Percentiles rank a stretch among this genome's conserved stretches.
Evolutionary conservation across 352 stramenopile species (phyloP).

Genomic region (Proteromonas lacertae): DNA sequence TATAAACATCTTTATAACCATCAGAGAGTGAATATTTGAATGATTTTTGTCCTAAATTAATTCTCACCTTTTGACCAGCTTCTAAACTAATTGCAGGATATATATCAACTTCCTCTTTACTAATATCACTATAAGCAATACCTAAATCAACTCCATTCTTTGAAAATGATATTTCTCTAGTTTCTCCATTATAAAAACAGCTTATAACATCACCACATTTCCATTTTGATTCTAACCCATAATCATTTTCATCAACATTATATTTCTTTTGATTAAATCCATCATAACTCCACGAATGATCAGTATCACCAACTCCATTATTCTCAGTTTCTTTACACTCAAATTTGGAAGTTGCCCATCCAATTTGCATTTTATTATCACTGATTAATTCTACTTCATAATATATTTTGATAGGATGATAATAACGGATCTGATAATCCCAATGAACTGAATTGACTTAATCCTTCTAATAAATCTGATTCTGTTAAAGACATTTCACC

Average conservation of each 20-base stretch:
- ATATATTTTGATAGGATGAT: slow-evolving; percentile 25
- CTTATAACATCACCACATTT: slow-evolving; percentile 54
- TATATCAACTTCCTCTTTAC: slow-evolving; percentile 5
- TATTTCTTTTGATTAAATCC: slow-evolving; percentile 52
- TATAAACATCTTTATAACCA: background rate
- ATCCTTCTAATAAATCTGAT: no score
- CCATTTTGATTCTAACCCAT: slow-evolving; percentile 12
- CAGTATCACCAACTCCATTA: slow-evolving; percentile 52
- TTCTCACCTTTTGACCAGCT: slow-evolving; percentile 29
- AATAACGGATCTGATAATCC: slow-evolving; percentile 25
- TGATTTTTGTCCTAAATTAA: slow-evolving; percentile 34
- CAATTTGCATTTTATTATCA: slow-evolving; percentile 56
- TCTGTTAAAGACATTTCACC: no score
- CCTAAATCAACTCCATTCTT: slow-evolving; percentile 35
- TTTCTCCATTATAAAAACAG: slow-evolving; percentile 37
- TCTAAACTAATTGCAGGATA: slow-evolving; percentile 25
- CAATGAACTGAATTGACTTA: slow-evolving; percentile 29
- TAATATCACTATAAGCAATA: slow-evolving; percentile 7
- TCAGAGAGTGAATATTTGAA: slow-evolving; percentile 22
- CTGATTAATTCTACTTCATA: slow-evolving; percentile 60
- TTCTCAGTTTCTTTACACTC: slow-evolving; percentile 11
- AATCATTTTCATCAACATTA: slow-evolving; percentile 17
- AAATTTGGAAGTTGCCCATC: slow-evolving; percentile 50
- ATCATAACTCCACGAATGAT: slow-evolving; percentile 60
- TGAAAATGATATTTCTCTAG: slow-evolving; percentile 31